These are phyloP conservation scores for Suillus luteus DNA, from an alignment of 768 basidiomycete genomes.

Conservation along the genomic window DNA sequence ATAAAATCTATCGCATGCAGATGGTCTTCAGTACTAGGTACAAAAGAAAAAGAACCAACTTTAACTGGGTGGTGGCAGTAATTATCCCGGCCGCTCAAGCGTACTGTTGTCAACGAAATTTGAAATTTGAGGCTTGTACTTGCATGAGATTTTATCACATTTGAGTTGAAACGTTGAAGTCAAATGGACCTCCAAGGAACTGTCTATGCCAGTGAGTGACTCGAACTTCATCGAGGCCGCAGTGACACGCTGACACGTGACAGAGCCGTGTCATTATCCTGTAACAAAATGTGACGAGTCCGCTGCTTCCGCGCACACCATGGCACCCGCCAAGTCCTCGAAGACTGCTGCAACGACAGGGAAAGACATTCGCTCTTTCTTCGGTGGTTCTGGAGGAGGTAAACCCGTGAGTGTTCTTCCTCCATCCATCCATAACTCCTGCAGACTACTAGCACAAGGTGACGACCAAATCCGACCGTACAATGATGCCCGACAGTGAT, in stretches of 20 bases:
- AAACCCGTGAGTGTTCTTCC: not conserved
- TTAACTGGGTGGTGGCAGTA: too few relatives aligned
- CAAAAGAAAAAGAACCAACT: too few relatives aligned
- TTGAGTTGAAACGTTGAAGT: too few relatives aligned
- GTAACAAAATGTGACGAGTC: constrained; percentile 3
- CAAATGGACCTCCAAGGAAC: too few relatives aligned
- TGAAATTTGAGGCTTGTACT: too few relatives aligned
- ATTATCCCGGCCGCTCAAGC: too few relatives aligned
- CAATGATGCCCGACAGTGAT: constrained; percentile 27
- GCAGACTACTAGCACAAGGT: constrained; percentile 7
- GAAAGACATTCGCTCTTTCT: constrained; percentile 42
- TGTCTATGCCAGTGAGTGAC: too few relatives aligned
- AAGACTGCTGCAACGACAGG: not conserved
- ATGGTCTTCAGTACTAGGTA: too few relatives aligned
- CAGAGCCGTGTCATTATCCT: not conserved
- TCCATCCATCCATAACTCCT: not conserved
- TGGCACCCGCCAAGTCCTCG: not conserved
- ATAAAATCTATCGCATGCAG: too few relatives aligned
- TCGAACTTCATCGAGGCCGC: too few relatives aligned
- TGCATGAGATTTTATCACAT: too few relatives aligned
- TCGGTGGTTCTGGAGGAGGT: constrained; percentile 25
- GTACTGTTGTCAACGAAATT: too few relatives aligned
- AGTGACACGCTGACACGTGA: not conserved
- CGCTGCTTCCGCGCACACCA: not conserved
- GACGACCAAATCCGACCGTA: constrained; percentile 21